Evolutionary conservation across 2,329 filamentous ascomycete species (phyloP).

Genomic region (Trichophyton equinum): DNA sequence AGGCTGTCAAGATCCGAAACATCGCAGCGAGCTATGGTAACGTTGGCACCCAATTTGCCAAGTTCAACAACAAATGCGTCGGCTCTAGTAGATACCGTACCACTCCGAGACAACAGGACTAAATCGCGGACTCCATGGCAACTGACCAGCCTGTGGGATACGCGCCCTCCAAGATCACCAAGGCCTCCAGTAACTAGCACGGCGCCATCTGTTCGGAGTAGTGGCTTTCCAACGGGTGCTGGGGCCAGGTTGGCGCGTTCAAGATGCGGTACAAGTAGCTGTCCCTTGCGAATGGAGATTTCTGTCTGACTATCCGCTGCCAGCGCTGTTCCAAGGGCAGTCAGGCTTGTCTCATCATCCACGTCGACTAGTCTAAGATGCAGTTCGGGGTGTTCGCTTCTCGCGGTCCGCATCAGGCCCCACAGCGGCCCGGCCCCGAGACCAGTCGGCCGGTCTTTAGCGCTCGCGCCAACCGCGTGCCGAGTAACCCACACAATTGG

Average conservation of each 20-base stretch:
- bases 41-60: slow-evolving; percentile 10
- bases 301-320: neutral
- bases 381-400: slow-evolving; percentile 4
- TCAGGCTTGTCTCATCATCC: slow-evolving; percentile 1
- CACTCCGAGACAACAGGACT: slow-evolving; percentile 20
- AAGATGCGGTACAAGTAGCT: neutral
- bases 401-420: slow-evolving; percentile 5
- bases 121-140: slow-evolving; percentile 19
- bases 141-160: slow-evolving; percentile 6
- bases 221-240: neutral
- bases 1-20: slow-evolving; percentile 9
- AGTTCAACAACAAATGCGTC: slow-evolving; percentile 1
- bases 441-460: neutral
- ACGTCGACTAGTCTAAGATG: slow-evolving; percentile 5
- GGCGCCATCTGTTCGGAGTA: neutral
- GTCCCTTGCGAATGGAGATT: neutral
- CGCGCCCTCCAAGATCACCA: slow-evolving; percentile 7
- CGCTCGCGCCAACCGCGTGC: neutral
- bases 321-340: neutral
- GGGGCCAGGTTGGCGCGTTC: neutral
- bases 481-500: slow-evolving; percentile 9
- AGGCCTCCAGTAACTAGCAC: slow-evolving; percentile 4
- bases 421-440: slow-evolving; percentile 1
- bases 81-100: slow-evolving; percentile 8
- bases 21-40: slow-evolving; percentile 10